Evolutionary conservation across 202 grass and related monocot genomes (phyloP).

Genomic region (Dendrocalamus latiflorus): DNA sequence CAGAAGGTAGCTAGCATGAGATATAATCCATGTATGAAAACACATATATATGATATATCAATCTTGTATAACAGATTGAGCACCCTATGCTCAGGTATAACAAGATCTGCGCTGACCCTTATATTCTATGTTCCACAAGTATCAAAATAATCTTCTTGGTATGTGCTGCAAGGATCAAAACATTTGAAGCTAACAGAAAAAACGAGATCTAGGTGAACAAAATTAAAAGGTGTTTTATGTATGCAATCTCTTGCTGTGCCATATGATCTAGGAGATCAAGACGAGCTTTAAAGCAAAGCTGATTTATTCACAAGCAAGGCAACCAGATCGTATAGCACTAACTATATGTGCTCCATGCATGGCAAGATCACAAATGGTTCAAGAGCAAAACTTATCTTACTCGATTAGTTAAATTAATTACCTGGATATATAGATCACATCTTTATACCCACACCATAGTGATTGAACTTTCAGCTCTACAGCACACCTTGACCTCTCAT

Average conservation of each 20-base stretch:
- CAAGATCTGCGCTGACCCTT: background rate
- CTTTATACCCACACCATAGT: background rate
- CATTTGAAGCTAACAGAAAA: background rate
- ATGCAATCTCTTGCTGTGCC: background rate
- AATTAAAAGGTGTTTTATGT: background rate
- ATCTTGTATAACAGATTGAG: background rate
- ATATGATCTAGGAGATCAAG: conserved; percentile 8
- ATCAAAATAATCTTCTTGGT: background rate
- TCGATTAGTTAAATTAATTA: conserved; percentile 8
- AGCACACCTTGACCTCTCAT: background rate
- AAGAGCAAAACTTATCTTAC: conserved; percentile 1
- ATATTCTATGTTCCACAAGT: conserved; percentile 24
- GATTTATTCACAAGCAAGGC: background rate
- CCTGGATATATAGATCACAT: conserved; percentile 32
- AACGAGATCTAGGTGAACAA: background rate
- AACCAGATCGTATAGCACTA: background rate
- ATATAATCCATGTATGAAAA: background rate
- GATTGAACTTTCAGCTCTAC: no score
- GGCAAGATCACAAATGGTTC: background rate
- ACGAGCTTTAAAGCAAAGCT: background rate
- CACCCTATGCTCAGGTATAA: background rate
- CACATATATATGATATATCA: background rate
- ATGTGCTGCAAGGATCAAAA: background rate
- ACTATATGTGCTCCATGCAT: background rate
- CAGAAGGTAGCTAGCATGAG: background rate